These are phyloP conservation scores for Mortierella sp. DNA, from an alignment of 371 early-diverging fungal species.

Conservation along the genomic window DNA sequence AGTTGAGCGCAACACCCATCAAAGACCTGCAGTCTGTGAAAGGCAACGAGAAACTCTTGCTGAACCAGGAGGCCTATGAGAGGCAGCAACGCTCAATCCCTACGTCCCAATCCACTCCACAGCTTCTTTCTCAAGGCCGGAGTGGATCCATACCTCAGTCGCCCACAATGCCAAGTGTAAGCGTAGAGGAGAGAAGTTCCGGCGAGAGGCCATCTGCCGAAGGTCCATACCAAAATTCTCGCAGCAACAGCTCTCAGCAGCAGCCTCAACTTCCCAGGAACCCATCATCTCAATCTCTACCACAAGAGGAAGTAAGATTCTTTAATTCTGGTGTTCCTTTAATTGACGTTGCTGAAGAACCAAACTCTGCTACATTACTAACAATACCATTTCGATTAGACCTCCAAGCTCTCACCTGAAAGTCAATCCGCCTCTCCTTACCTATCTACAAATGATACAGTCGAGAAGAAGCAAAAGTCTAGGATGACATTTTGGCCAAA, in stretches of 20 bases:
- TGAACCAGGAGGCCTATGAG: constrained; percentile 47
- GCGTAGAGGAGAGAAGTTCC: constrained; percentile 28
- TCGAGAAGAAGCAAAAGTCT: constrained; percentile 57
- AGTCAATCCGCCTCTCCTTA: constrained; percentile 12
- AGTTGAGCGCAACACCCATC: constrained; percentile 47
- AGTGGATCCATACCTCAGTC: constrained; percentile 29
- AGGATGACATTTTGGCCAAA: constrained; percentile 59
- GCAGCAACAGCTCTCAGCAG: constrained; percentile 22
- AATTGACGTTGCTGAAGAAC: background rate
- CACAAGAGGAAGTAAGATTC: constrained; percentile 38
- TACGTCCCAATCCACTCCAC: constrained; percentile 25
- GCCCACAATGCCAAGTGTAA: constrained; percentile 22
- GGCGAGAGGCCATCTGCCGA: constrained; percentile 25
- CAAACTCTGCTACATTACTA: background rate
- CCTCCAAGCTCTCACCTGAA: constrained; percentile 23
- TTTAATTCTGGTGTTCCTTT: background rate
- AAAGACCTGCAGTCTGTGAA: constrained; percentile 43
- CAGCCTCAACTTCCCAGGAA: constrained; percentile 25
- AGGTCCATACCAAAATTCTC: constrained; percentile 19
- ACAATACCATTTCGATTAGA: background rate
- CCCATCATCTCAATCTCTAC: constrained; percentile 39
- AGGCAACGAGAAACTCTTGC: constrained; percentile 42
- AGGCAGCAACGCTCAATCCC: constrained; percentile 46
- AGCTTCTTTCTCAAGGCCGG: constrained; percentile 25
- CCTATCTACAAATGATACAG: constrained; percentile 14